A percentile compares a stretch with the other conserved stretches of the same genome.
These are phyloP conservation scores for Solanum etuberosum DNA, from an alignment of 257 asterid genomes.

Conservation along the genomic window DNA sequence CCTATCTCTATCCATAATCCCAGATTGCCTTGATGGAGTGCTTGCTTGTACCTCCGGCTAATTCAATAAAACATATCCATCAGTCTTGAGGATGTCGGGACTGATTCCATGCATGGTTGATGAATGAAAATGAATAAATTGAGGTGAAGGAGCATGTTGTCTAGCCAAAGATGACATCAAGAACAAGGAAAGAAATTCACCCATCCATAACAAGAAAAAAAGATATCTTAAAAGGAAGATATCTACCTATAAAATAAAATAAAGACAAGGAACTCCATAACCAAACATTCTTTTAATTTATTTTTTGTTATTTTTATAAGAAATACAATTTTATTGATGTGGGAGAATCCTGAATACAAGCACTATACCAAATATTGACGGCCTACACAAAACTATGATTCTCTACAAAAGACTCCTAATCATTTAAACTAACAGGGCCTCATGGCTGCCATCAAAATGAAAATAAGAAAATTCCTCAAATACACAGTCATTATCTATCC, in stretches of 20 bases:
- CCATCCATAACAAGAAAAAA: not conserved
- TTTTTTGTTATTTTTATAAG: not conserved
- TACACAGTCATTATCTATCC: not conserved
- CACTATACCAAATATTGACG: not conserved
- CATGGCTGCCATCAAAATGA: not conserved
- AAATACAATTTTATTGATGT: not conserved
- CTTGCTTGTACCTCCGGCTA: constrained; percentile 58
- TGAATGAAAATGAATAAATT: not conserved
- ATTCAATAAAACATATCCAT: constrained; percentile 13
- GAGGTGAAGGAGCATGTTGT: not conserved
- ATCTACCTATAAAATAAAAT: not conserved
- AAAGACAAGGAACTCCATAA: not conserved
- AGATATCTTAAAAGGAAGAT: not conserved
- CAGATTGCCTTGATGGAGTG: constrained; percentile 50
- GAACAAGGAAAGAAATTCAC: not conserved
- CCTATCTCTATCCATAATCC: constrained; percentile 53
- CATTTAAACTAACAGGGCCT: not conserved
- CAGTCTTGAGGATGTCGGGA: not conserved
- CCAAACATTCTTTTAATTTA: not conserved
- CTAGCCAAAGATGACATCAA: not conserved
- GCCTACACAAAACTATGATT: not conserved
- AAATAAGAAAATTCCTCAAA: not conserved
- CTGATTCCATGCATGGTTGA: not conserved
- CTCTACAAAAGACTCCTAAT: not conserved
- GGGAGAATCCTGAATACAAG: not conserved